Evolutionary conservation across 768 basidiomycete genomes (phyloP).

Genomic region (Rhodotorula taiwanensis): DNA sequence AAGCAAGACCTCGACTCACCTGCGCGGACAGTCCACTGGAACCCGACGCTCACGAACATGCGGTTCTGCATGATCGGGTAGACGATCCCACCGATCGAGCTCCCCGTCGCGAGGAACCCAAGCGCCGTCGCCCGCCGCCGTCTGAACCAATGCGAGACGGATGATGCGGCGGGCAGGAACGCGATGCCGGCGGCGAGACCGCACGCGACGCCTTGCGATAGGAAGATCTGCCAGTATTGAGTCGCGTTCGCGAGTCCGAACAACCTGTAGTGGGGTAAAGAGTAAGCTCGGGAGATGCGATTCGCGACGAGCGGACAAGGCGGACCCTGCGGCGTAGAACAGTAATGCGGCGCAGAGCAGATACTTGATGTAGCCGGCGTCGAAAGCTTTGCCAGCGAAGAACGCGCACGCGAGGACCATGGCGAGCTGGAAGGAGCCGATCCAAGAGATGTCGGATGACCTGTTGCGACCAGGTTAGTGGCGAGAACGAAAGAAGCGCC

Average conservation of each 20-base stretch:
- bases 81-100: constrained; percentile 59
- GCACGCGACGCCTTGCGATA: constrained; percentile 52
- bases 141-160: constrained; percentile 61
- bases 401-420: constrained; percentile 51
- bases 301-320: constrained; percentile 28
- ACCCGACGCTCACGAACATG: constrained; percentile 40
- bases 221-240: constrained; percentile 49
- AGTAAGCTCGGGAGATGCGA: no score
- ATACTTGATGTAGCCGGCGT: constrained; percentile 49
- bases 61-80: constrained; percentile 50
- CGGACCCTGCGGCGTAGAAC: constrained; percentile 46
- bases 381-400: constrained; percentile 52
- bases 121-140: constrained; percentile 64
- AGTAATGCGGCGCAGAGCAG: constrained; percentile 43
- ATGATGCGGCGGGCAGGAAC: constrained; percentile 58
- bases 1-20: no score
- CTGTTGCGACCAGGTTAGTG: not conserved
- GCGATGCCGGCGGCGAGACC: constrained; percentile 49
- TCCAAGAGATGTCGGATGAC: constrained; percentile 43
- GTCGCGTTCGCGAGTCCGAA: constrained; percentile 32
- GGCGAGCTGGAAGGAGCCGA: constrained; percentile 54
- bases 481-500: not conserved
- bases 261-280: constrained; percentile 4
- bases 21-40: constrained; percentile 42
- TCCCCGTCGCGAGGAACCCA: constrained; percentile 64